Evolutionary conservation across 495 filamentous ascomycete species (phyloP), one percentile per base, ranked within the genome.

Genomic region (Penicillium paradoxum): DNA sequence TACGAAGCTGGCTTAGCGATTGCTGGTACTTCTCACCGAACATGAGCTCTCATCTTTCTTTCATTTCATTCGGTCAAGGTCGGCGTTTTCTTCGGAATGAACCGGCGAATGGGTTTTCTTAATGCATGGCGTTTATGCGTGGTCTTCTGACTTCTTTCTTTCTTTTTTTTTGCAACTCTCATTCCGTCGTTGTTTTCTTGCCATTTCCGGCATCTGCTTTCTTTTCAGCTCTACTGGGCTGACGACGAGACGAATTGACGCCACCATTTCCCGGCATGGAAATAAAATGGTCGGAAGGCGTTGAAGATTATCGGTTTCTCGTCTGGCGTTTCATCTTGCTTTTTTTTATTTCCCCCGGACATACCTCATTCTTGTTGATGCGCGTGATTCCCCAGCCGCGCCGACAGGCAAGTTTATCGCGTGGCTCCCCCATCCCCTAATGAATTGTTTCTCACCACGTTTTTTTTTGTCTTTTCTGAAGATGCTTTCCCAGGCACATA

Each of bases 231-330:
- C 53, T 15, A 42, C 14, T 45, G 27, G 55, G 46, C 59, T 54
- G 60, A 62, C 47, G 39, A 49, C 57, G 49, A 39, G 48, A 66
- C 58, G 60, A 65, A 55, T 63, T 56, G 49, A 63, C 59, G 57
- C 57, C 59, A 24, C 21, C 17, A 54, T 56, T 39, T 58, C 58
- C 50, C 52, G 45, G 52, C 54, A 54, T 56, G 47, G 25, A 49
- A 50, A 49, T 59, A 15, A n/a, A 46, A 36, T 47, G 54, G 51
- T 62, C 56, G 56, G 62, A 54, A 49, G 62, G 59, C 59, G 59
- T 62, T 61, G 47, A 29, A 41, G 51, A 52, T 38, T 55, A 45
- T 51, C 52, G 47, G n/a, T 32, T 54, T 55, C 47, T 53, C 45
- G 6, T 29, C 49, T 33, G 59, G 58, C 58, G 58, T 64, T 57